phyloP scores from a whole-genome alignment of 2,329 filamentous ascomycete genomes.

The Epichloe typhina region DNA sequence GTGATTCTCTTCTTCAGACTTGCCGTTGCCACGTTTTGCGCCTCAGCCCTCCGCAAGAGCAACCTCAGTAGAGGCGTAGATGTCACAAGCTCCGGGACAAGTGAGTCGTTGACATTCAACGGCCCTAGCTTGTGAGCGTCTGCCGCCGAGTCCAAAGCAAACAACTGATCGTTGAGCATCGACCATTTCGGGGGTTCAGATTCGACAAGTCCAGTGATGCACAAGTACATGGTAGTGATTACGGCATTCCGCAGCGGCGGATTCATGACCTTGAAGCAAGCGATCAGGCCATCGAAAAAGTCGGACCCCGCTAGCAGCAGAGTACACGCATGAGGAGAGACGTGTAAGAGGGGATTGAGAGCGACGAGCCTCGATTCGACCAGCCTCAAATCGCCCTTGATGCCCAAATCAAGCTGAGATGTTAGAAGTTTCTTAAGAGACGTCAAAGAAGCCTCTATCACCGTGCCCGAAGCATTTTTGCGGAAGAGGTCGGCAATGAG shows the following conservation, averaged over 20 bases:
- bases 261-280: conserved; percentile 51
- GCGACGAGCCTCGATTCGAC: conserved; percentile 41
- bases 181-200: conserved; percentile 58
- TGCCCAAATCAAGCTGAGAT: conserved; percentile 46
- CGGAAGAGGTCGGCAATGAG: conserved; percentile 38
- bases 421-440: conserved; percentile 49
- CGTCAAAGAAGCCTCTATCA: conserved; percentile 42
- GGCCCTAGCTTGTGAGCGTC: conserved; percentile 47
- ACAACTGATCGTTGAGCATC: conserved; percentile 70
- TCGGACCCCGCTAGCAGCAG: conserved; percentile 76
- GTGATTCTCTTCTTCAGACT: conserved; percentile 48
- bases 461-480: conserved; percentile 25
- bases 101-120: conserved; percentile 47
- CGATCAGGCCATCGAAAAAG: conserved; percentile 69
- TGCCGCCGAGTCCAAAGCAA: conserved; percentile 60
- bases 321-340: conserved; percentile 41
- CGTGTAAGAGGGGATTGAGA: conserved; percentile 51
- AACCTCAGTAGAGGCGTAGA: conserved; percentile 62
- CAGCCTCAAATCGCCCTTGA: conserved; percentile 39
- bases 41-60: conserved; percentile 40
- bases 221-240: conserved; percentile 62
- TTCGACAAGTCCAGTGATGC: conserved; percentile 57
- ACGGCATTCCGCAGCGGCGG: conserved; percentile 52
- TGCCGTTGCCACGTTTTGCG: conserved; percentile 33
- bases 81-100: conserved; percentile 73